phyloP scores from a whole-genome alignment of 768 basidiomycete species.

The Nidula microcarpa region DNA sequence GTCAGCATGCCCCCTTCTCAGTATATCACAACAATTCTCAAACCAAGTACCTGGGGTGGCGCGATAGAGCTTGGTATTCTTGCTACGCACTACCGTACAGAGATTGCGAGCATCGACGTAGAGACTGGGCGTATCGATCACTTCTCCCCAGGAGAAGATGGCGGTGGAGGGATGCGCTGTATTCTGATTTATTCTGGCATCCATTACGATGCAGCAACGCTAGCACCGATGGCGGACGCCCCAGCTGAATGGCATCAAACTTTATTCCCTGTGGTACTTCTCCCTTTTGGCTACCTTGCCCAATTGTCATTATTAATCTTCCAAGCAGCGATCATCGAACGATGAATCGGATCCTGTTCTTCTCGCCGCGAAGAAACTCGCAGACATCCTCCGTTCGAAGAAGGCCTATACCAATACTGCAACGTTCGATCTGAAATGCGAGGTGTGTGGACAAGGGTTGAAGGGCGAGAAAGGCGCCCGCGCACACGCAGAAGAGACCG shows the following conservation, averaged over 20 bases:
- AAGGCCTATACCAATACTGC: constrained; percentile 89
- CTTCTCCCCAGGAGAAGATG: constrained; percentile 55
- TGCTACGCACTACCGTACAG: constrained; percentile 75
- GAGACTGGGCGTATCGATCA: constrained; percentile 88
- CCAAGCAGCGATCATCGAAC: constrained; percentile 20
- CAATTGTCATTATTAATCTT: not conserved
- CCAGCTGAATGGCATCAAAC: constrained; percentile 90
- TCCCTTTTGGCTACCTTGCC: not conserved
- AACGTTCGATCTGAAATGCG: constrained; percentile 88
- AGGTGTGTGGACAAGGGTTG: constrained; percentile 82
- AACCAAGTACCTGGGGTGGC: constrained; percentile 87
- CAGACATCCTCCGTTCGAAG: constrained; percentile 65
- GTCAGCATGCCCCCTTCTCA: constrained; percentile 50
- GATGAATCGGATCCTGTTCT: constrained; percentile 53
- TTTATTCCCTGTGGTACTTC: constrained; percentile 60
- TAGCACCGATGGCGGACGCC: constrained; percentile 74
- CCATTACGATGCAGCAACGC: constrained; percentile 89
- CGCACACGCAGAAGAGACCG: constrained; percentile 82
- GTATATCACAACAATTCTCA: constrained; percentile 81
- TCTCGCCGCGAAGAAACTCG: constrained; percentile 66
- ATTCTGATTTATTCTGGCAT: constrained; percentile 94
- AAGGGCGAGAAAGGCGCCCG: constrained; percentile 95
- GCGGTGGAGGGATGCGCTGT: constrained; percentile 43
- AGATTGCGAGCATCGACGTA: constrained; percentile 89
- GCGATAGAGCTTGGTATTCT: constrained; percentile 92